Percentiles rank a stretch among this genome's conserved stretches.
These are phyloP conservation scores for Phialophora verrucosa DNA, from an alignment of 2,329 filamentous ascomycete genomes.

Conservation along the genomic window DNA sequence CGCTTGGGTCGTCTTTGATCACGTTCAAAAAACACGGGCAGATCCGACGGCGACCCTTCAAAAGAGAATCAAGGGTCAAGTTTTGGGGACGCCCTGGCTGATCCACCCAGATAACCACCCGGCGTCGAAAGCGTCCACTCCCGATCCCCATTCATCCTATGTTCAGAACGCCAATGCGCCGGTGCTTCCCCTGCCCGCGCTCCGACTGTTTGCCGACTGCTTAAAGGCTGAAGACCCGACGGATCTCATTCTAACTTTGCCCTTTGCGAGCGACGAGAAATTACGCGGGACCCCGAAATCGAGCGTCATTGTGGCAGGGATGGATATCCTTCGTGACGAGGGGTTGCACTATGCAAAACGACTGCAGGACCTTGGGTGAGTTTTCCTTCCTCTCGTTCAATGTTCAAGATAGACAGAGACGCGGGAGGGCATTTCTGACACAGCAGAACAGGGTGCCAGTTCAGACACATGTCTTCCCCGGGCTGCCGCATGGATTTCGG, in stretches of 20 bases:
- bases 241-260: background rate
- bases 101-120: constrained; percentile 1
- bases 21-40: too few relatives aligned
- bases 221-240: background rate
- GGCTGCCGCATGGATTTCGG: constrained; percentile 8
- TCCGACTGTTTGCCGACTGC: background rate
- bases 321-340: background rate
- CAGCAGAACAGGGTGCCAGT: background rate
- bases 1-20: too few relatives aligned
- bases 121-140: background rate
- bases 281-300: background rate
- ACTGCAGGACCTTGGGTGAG: too few relatives aligned
- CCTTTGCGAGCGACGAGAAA: background rate
- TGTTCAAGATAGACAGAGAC: too few relatives aligned
- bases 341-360: too few relatives aligned
- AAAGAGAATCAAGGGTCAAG: background rate
- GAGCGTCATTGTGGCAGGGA: background rate
- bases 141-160: too few relatives aligned
- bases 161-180: too few relatives aligned
- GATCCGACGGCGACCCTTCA: background rate
- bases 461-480: constrained; percentile 3
- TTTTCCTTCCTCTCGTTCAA: too few relatives aligned
- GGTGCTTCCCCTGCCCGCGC: too few relatives aligned
- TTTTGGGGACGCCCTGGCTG: constrained; percentile 5
- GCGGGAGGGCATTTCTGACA: too few relatives aligned